A percentile compares a stretch with the other conserved stretches of the same genome.
phyloP scores from a whole-genome alignment of 140 eudicot species.

The Oenanthe javanica region DNA sequence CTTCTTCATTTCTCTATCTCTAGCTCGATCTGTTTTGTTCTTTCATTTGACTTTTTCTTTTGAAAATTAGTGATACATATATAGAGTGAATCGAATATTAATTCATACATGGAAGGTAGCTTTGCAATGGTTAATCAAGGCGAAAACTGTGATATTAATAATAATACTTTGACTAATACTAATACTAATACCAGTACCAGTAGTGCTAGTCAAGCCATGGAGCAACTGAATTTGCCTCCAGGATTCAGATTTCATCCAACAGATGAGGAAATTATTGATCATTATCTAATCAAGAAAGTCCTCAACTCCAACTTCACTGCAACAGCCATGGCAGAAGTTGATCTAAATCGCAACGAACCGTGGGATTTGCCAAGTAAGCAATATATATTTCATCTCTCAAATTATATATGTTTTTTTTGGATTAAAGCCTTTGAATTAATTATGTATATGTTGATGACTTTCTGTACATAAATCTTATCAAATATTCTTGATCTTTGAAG shows the following conservation, averaged over 20 bases:
- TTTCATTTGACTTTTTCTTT: background rate
- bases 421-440: background rate
- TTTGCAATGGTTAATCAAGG: background rate
- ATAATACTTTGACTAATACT: background rate
- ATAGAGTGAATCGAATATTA: background rate
- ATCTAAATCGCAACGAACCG: conserved; percentile 75
- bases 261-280: conserved; percentile 66
- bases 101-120: background rate
- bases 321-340: conserved; percentile 60
- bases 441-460: too few species aligned
- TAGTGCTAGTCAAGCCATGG: background rate
- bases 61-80: background rate
- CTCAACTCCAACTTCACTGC: conserved; percentile 38
- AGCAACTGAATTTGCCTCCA: conserved; percentile 50
- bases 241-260: conserved; percentile 87
- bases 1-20: background rate
- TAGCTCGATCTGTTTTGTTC: background rate
- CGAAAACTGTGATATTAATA: background rate
- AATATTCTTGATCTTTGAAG: too few species aligned
- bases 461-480: too few species aligned
- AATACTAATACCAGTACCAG: background rate
- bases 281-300: conserved; percentile 51
- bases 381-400: background rate
- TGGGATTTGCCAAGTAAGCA: conserved; percentile 90
- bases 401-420: background rate